Evolutionary conservation across 2,329 filamentous ascomycete species (phyloP).

Genomic region (Coniochaeta sp.): DNA sequence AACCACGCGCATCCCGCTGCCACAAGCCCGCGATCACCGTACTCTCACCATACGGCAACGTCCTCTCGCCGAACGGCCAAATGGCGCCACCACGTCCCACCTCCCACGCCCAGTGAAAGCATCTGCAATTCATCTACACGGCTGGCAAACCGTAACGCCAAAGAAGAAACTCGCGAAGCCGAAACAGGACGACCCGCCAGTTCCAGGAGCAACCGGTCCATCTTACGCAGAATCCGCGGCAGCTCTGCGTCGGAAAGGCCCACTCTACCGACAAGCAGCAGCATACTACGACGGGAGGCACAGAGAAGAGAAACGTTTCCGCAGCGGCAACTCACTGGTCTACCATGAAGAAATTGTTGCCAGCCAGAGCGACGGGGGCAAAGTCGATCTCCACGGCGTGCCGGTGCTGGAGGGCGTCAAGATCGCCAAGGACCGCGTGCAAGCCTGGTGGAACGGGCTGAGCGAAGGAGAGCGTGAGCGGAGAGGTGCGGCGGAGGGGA

Average conservation of each 20-base stretch:
- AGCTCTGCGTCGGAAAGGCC: conserved; percentile 46
- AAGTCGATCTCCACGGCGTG: conserved; percentile 78
- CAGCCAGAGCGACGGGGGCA: conserved; percentile 50
- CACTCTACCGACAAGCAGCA: conserved; percentile 67
- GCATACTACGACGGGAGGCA: conserved; percentile 68
- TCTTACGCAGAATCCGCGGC: conserved; percentile 23
- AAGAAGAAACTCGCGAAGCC: background rate
- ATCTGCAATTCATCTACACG: background rate
- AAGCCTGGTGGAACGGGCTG: conserved; percentile 68
- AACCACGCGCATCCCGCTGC: background rate
- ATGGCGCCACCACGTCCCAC: background rate
- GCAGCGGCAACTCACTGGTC: background rate
- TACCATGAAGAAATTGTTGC: conserved; percentile 62
- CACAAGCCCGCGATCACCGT: background rate
- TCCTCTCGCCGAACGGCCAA: background rate
- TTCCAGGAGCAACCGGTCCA: background rate
- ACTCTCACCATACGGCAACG: background rate
- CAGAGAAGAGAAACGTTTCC: conserved; percentile 48
- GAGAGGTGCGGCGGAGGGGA: conserved; percentile 37
- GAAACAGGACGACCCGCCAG: background rate
- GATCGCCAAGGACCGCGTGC: conserved; percentile 63
- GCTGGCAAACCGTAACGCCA: background rate
- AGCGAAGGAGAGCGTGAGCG: conserved; percentile 53
- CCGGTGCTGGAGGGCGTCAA: conserved; percentile 73
- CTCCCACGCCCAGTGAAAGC: background rate